Conservation (phyloP, 352 stramenopile genomes). For the Hyaloperonospora brassicae region DNA sequence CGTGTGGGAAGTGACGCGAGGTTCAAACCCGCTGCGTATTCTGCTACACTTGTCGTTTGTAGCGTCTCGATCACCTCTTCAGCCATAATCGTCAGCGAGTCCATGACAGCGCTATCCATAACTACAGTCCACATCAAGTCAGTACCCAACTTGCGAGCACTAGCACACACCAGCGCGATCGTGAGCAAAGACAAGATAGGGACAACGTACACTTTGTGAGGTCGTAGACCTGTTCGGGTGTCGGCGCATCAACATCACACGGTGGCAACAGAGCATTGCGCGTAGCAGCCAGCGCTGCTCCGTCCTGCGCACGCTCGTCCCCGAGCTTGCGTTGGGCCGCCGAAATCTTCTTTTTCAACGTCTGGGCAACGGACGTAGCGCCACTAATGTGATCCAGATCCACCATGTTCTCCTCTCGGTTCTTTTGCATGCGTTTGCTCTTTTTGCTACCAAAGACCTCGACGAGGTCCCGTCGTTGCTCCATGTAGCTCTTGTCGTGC, state of each 20-base stretch:
- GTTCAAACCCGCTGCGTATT: constrained; percentile 42
- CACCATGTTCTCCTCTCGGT: constrained; percentile 76
- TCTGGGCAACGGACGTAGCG: constrained; percentile 52
- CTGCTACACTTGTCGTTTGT: constrained; percentile 40
- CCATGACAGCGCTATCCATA: constrained; percentile 57
- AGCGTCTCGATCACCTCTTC: constrained; percentile 62
- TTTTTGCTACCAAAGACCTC: constrained; percentile 80
- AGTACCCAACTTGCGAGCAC: constrained; percentile 5
- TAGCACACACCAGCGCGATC: background rate
- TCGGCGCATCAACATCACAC: constrained; percentile 61
- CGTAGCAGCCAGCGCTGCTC: constrained; percentile 45
- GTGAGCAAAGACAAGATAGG: background rate
- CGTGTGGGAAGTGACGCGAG: constrained; percentile 48
- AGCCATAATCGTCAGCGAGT: constrained; percentile 67
- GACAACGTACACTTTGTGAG: constrained; percentile 67
- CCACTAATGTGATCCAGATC: constrained; percentile 69
- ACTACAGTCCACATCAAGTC: constrained; percentile 27
- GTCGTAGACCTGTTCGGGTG: constrained; percentile 69
- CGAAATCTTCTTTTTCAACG: constrained; percentile 69
- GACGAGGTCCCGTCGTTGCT: constrained; percentile 65
- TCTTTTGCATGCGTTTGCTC: constrained; percentile 79
- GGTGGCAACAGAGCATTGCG: constrained; percentile 62
- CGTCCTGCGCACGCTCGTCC: constrained; percentile 42
- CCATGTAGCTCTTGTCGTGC: constrained; percentile 52
- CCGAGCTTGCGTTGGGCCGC: constrained; percentile 43